phyloP scores from a whole-genome alignment of 2,329 filamentous ascomycete species.

The Coniochaeta hoffmannii region DNA sequence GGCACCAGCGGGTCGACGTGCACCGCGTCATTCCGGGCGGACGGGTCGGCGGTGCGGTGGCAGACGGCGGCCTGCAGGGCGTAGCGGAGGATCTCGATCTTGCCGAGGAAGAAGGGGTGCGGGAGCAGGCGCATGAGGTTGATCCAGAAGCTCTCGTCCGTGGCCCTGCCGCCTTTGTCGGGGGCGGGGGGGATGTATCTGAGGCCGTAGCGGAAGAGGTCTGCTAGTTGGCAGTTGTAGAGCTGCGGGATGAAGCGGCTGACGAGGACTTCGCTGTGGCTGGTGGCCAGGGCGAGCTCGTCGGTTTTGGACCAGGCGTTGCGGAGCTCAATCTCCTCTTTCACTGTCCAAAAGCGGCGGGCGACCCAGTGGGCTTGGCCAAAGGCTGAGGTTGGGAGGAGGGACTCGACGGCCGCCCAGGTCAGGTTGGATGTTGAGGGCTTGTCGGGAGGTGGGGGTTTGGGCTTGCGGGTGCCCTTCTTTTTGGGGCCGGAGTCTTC shows the following conservation, averaged over 20 bases:
- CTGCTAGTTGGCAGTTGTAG: neutral
- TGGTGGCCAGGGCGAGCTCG: neutral
- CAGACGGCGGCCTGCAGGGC: neutral
- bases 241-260: neutral
- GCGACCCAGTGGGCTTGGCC: neutral
- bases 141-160: neutral
- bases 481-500: neutral
- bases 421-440: neutral
- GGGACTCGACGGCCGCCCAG: neutral
- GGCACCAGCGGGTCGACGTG: neutral
- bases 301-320: neutral
- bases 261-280: neutral
- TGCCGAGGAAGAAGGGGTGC: conserved; percentile 2
- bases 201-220: conserved; percentile 6
- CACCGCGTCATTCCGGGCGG: neutral
- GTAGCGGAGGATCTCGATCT: conserved; percentile 1
- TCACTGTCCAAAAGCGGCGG: conserved; percentile 1
- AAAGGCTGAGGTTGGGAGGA: conserved; percentile 3
- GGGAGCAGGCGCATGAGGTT: conserved; percentile 1
- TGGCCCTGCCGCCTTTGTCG: neutral
- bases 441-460: neutral
- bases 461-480: neutral
- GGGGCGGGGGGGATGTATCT: neutral
- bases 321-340: conserved; percentile 2
- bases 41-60: neutral